These are phyloP conservation scores for Aristolochia contorta DNA, from an alignment of 164 flowering plant genomes.

Conservation along the genomic window DNA sequence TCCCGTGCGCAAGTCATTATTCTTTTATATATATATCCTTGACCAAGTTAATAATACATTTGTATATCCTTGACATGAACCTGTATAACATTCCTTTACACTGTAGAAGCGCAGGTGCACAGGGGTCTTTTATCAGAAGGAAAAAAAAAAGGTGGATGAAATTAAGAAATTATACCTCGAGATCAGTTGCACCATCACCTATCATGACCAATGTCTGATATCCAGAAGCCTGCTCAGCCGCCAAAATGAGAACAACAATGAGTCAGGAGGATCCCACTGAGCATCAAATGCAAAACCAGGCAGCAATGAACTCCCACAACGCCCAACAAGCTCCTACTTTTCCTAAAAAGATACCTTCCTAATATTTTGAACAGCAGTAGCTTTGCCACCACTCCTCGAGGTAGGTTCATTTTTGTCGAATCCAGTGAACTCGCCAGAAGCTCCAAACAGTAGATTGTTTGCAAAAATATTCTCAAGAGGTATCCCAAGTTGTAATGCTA, in stretches of 20 bases:
- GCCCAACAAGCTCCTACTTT: background rate
- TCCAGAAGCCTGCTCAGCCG: slow-evolving; percentile 45
- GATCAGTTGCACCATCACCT: slow-evolving; percentile 99
- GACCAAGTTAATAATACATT: too few relatives aligned
- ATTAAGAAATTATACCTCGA: slow-evolving; percentile 45
- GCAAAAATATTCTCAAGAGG: slow-evolving; percentile 78
- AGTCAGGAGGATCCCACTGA: background rate
- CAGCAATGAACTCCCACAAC: background rate
- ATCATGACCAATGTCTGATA: slow-evolving; percentile 81
- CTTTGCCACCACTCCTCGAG: slow-evolving; percentile 97
- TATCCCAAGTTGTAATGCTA: slow-evolving; percentile 75
- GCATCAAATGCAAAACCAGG: too few relatives aligned
- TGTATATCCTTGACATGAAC: too few relatives aligned
- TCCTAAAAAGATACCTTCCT: slow-evolving; percentile 65
- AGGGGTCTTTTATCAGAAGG: too few relatives aligned
- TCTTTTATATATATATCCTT: too few relatives aligned
- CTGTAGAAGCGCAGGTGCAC: too few relatives aligned
- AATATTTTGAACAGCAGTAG: slow-evolving; percentile 72
- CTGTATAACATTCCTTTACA: too few relatives aligned
- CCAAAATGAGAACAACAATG: slow-evolving; percentile 3
- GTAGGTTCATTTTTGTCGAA: slow-evolving; percentile 86
- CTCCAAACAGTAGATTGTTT: slow-evolving; percentile 70
- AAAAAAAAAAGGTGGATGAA: too few relatives aligned
- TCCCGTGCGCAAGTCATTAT: too few relatives aligned
- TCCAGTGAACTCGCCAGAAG: slow-evolving; percentile 70